These are phyloP conservation scores for Picochlorum sp. DNA, from an alignment of 139 green algal genomes.

Conservation along the genomic window DNA sequence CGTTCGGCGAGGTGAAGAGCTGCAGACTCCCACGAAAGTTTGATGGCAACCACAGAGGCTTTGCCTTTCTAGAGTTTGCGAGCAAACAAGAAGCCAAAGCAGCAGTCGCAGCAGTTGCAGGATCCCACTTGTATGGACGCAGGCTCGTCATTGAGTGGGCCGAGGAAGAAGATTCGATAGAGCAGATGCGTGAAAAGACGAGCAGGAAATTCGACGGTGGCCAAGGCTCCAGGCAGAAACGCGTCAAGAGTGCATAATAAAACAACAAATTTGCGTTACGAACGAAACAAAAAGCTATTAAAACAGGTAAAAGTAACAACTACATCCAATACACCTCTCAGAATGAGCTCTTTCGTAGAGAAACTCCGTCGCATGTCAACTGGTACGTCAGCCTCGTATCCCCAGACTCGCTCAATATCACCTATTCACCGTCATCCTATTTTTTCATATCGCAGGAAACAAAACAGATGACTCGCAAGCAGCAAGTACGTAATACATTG, in stretches of 20 bases:
- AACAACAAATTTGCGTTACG: constrained; percentile 2
- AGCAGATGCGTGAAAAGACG: constrained; percentile 70
- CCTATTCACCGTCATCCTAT: too few relatives aligned
- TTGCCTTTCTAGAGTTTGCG: constrained; percentile 88
- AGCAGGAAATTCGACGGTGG: constrained; percentile 36
- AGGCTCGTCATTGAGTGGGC: constrained; percentile 84
- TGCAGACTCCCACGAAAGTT: constrained; percentile 94
- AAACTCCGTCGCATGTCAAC: constrained; percentile 7
- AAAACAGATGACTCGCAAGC: too few relatives aligned
- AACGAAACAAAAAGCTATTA: neutral
- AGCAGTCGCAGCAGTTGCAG: constrained; percentile 52
- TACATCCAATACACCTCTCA: neutral
- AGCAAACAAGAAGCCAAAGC: constrained; percentile 59
- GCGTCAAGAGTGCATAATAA: constrained; percentile 3
- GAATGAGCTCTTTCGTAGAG: neutral
- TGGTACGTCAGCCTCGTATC: constrained; percentile 4
- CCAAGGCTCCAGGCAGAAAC: neutral
- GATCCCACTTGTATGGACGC: constrained; percentile 90
- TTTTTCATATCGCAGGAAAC: too few relatives aligned
- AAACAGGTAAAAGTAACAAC: neutral
- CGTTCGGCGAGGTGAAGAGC: constrained; percentile 91
- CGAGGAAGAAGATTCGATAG: constrained; percentile 59
- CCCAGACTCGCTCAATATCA: neutral
- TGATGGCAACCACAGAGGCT: constrained; percentile 85
- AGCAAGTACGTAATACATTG: too few relatives aligned